Conservation (phyloP, 306 rosid species). For the Fagus crenata region DNA sequence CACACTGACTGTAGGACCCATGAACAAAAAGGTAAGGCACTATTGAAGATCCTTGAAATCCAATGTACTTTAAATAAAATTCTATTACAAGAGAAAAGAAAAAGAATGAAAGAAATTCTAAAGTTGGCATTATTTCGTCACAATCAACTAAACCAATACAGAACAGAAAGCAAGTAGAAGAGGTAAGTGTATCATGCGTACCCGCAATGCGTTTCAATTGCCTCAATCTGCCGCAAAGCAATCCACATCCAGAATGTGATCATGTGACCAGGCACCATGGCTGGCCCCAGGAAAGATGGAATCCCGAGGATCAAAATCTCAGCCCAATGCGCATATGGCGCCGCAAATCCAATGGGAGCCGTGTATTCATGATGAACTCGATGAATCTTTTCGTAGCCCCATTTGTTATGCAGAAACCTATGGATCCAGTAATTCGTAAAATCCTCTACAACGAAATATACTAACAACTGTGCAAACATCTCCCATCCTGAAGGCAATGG, state of each 20-base stretch:
- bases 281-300: conserved; percentile 83
- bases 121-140: conserved; percentile 34
- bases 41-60: conserved; percentile 48
- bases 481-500: conserved; percentile 86
- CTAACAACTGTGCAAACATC: conserved; percentile 54
- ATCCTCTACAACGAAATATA: conserved; percentile 74
- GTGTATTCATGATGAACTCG: conserved; percentile 76
- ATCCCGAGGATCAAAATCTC: conserved; percentile 73
- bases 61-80: conserved; percentile 38
- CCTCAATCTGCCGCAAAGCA: conserved; percentile 73
- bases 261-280: conserved; percentile 78
- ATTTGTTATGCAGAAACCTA: conserved; percentile 65
- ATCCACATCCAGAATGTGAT: conserved; percentile 85
- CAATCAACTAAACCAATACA: conserved; percentile 31
- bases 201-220: conserved; percentile 89
- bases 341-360: conserved; percentile 72
- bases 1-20: conserved; percentile 33
- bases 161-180: conserved; percentile 1
- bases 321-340: conserved; percentile 90
- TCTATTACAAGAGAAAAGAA: conserved; percentile 19
- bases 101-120: conserved; percentile 29
- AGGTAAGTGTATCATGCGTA: conserved; percentile 31
- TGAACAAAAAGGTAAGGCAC: conserved; percentile 42
- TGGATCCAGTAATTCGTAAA: conserved; percentile 78
- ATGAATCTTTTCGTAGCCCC: conserved; percentile 85